A percentile compares a stretch with the other conserved stretches of the same genome.
phyloP scores from a whole-genome alignment of 805 yeast genomes.

The Wickerhamiella sorbophila region DNA sequence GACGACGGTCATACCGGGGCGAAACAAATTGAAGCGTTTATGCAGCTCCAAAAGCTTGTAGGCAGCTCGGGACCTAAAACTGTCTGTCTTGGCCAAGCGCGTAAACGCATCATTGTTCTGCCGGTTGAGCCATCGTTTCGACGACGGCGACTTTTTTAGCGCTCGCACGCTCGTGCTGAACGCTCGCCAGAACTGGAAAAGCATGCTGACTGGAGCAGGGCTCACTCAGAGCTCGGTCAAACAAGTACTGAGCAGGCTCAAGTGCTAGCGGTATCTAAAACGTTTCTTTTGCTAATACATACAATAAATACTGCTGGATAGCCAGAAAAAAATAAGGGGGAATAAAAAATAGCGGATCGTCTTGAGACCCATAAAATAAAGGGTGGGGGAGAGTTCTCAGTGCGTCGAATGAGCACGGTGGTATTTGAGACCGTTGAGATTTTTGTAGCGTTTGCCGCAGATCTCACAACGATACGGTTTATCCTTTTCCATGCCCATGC shows the following conservation, averaged over 20 bases:
- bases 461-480: constrained; percentile 97
- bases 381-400: constrained; percentile 27
- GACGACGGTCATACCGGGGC: constrained; percentile 44
- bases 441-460: constrained; percentile 94
- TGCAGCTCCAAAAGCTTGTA: constrained; percentile 71
- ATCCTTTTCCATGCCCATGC: constrained; percentile 90
- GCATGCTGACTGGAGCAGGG: background rate
- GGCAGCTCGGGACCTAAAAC: constrained; percentile 77
- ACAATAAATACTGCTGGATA: background rate
- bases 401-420: constrained; percentile 98
- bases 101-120: constrained; percentile 53
- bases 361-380: background rate
- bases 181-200: background rate
- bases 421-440: constrained; percentile 87
- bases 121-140: constrained; percentile 61
- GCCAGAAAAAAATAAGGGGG: background rate
- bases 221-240: too few species aligned
- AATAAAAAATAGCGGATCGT: background rate
- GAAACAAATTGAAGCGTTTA: constrained; percentile 44
- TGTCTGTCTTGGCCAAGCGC: constrained; percentile 45
- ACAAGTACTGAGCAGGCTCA: too few species aligned
- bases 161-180: background rate
- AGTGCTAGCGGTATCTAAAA: too few species aligned
- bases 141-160: constrained; percentile 15
- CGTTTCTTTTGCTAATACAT: background rate